Evolutionary conservation across 208 protist species (phyloP).

Genomic region (Leishmania lainsoni): DNA sequence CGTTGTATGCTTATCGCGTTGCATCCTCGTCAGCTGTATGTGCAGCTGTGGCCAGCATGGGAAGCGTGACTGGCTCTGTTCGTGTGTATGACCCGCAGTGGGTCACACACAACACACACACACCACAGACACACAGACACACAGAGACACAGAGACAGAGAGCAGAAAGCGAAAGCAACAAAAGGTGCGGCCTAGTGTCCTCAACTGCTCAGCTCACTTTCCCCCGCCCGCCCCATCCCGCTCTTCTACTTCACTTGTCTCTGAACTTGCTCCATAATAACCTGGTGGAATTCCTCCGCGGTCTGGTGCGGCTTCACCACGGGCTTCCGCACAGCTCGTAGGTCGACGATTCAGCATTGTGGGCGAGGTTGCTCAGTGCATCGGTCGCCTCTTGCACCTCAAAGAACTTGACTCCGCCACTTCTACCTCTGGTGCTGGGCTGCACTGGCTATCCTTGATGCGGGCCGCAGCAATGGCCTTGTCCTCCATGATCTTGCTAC

Average conservation of each 20-base stretch:
- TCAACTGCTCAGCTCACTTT: background rate
- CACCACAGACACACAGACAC: no score
- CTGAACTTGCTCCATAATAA: slow-evolving; percentile 42
- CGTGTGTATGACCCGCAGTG: background rate
- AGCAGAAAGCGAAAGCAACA: no score
- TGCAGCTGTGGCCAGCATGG: background rate
- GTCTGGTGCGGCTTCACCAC: slow-evolving; percentile 34
- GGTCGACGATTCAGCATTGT: slow-evolving; percentile 47
- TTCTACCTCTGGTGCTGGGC: slow-evolving; percentile 33
- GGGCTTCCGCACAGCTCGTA: slow-evolving; percentile 37
- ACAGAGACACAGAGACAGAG: background rate
- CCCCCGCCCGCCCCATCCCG: no score
- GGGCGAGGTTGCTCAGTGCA: slow-evolving; percentile 82
- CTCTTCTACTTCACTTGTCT: slow-evolving; percentile 23
- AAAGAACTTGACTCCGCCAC: slow-evolving; percentile 60
- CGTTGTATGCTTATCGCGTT: background rate
- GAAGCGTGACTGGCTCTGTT: background rate
- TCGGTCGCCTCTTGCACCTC: slow-evolving; percentile 84
- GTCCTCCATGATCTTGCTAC: slow-evolving; percentile 58
- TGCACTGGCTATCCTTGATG: slow-evolving; percentile 40
- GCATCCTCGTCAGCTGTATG: background rate
- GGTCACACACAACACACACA: background rate
- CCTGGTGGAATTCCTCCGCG: slow-evolving; percentile 40
- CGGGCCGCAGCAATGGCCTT: slow-evolving; percentile 47
- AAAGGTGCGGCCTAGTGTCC: background rate